A percentile compares a stretch with the other conserved stretches of the same genome.
Evolutionary conservation across 306 rosid genomes (phyloP).

Genomic region (Prunus campanulata): DNA sequence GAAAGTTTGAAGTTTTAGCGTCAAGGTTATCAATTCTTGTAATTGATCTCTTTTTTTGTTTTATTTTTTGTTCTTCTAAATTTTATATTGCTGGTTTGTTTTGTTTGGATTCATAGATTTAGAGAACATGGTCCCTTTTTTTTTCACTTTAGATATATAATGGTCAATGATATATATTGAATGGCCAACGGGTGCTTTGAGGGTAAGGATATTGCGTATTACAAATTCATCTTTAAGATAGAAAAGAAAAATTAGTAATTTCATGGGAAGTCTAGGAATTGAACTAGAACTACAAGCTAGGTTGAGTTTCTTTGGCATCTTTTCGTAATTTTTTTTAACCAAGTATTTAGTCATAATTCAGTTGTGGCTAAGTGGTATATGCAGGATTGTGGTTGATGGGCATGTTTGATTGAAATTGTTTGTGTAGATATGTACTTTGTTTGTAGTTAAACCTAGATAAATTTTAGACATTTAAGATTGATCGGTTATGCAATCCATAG

Average conservation of each 20-base stretch:
- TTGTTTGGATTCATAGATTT: neutral
- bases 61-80: neutral
- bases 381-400: neutral
- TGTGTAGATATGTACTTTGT: neutral
- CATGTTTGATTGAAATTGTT: neutral
- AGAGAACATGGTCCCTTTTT: neutral
- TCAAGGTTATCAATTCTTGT: neutral
- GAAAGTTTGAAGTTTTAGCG: slow-evolving; percentile 8
- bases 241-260: neutral
- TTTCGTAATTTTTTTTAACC: neutral
- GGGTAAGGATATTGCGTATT: neutral
- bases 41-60: too few relatives aligned
- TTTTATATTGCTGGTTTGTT: neutral
- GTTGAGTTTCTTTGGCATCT: neutral
- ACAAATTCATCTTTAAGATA: neutral
- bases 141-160: neutral
- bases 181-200: neutral
- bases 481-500: neutral
- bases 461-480: neutral
- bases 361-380: neutral
- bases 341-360: neutral
- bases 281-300: neutral
- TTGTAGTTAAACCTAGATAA: neutral
- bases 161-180: slow-evolving; percentile 1
- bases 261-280: neutral